A percentile compares a stretch with the other conserved stretches of the same genome.
phyloP scores from a whole-genome alignment of 352 stramenopile species.

The Phytophthora foliorum region DNA sequence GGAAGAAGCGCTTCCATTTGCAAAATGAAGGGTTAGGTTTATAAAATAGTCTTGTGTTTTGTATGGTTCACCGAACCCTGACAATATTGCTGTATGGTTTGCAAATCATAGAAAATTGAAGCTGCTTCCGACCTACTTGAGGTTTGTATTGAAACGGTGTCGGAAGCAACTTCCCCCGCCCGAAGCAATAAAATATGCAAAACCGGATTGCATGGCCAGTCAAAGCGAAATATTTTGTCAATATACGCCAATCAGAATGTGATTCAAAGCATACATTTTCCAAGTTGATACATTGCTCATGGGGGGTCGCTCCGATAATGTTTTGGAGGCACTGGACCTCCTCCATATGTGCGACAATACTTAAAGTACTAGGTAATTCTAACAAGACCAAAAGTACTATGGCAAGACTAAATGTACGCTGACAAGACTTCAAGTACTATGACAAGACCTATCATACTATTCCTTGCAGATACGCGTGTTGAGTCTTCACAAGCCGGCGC shows the following conservation, averaged over 20 bases:
- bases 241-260: too few relatives aligned
- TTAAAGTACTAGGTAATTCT: too few relatives aligned
- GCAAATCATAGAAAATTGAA: slow-evolving; percentile 2
- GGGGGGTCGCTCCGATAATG: too few relatives aligned
- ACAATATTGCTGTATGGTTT: neutral
- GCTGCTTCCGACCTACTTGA: slow-evolving; percentile 1
- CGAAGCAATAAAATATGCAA: slow-evolving; percentile 15
- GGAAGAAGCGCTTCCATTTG: too few relatives aligned
- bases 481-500: neutral
- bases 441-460: neutral
- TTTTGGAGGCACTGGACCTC: too few relatives aligned
- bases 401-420: too few relatives aligned
- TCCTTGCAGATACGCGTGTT: neutral
- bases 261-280: too few relatives aligned
- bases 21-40: too few relatives aligned
- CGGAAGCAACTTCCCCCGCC: neutral
- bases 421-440: slow-evolving; percentile 8
- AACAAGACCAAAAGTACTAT: slow-evolving; percentile 8
- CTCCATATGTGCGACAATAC: too few relatives aligned
- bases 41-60: neutral
- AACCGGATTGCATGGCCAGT: slow-evolving; percentile 6
- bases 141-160: neutral
- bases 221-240: neutral
- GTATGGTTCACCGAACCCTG: slow-evolving; percentile 8
- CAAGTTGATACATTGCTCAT: too few relatives aligned